Conservation (phyloP, 108 stramenopile species). For the Skeletonema costatum region DNA sequence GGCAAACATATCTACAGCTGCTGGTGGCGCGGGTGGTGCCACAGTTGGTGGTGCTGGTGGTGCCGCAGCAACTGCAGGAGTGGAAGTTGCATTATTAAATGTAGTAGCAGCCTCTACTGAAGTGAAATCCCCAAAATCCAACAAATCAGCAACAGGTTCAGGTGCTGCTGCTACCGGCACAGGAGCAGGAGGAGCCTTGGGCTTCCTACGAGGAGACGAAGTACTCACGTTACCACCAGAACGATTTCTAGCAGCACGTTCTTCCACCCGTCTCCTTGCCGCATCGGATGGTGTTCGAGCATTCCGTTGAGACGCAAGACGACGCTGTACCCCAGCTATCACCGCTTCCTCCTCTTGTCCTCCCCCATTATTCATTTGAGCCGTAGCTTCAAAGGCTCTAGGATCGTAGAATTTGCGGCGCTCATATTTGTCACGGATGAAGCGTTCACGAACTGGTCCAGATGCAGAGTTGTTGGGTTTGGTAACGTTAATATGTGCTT, state of each 20-base stretch:
- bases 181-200: slow-evolving; percentile 30
- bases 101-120: slow-evolving; percentile 41
- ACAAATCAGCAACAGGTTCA: slow-evolving; percentile 46
- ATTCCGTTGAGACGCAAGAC: slow-evolving; percentile 14
- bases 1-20: slow-evolving; percentile 51
- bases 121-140: slow-evolving; percentile 54
- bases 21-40: slow-evolving; percentile 11
- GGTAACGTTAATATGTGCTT: slow-evolving; percentile 65
- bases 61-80: slow-evolving; percentile 17
- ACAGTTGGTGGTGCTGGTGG: not conserved
- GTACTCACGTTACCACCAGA: slow-evolving; percentile 28
- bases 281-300: slow-evolving; percentile 72
- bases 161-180: slow-evolving; percentile 30
- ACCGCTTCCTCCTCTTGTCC: slow-evolving; percentile 25
- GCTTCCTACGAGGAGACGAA: slow-evolving; percentile 29
- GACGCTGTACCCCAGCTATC: slow-evolving; percentile 37
- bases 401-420: slow-evolving; percentile 86
- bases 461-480: slow-evolving; percentile 75
- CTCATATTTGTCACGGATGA: slow-evolving; percentile 94
- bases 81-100: slow-evolving; percentile 16
- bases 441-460: slow-evolving; percentile 82
- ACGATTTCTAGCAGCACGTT: slow-evolving; percentile 53
- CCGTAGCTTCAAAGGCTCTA: slow-evolving; percentile 45
- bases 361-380: slow-evolving; percentile 19
- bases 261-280: slow-evolving; percentile 70